Conservation (phyloP, 768 basidiomycete species). For the Mycena haematopus region DNA sequence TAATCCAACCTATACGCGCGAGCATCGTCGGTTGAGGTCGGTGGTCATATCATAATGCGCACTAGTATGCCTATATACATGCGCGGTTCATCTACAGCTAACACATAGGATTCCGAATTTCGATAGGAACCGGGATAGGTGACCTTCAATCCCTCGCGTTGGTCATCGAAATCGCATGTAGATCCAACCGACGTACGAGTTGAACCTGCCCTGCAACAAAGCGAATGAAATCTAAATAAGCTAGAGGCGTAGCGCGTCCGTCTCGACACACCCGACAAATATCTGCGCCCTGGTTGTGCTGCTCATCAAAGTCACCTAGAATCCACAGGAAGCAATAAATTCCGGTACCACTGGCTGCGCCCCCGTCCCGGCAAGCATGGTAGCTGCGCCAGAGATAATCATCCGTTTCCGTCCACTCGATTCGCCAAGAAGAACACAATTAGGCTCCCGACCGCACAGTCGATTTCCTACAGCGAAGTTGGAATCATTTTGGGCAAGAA, state of each 20-base stretch:
- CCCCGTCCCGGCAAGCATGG: slow-evolving; percentile 47
- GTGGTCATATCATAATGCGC: too few relatives aligned
- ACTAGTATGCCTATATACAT: slow-evolving; percentile 13
- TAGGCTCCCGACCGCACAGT: slow-evolving; percentile 45
- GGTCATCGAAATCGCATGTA: background rate
- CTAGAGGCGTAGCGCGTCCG: slow-evolving; percentile 31
- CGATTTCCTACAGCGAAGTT: slow-evolving; percentile 42
- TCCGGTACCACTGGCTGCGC: too few relatives aligned
- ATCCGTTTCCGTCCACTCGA: slow-evolving; percentile 44
- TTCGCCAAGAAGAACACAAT: slow-evolving; percentile 48
- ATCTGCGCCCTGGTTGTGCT: slow-evolving; percentile 47
- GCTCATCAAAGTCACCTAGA: slow-evolving; percentile 45
- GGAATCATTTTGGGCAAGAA: background rate
- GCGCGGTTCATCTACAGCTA: background rate
- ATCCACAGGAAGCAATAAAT: too few relatives aligned
- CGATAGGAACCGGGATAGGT: slow-evolving; percentile 48
- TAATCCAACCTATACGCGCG: slow-evolving; percentile 46
- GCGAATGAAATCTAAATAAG: background rate
- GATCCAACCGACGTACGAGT: slow-evolving; percentile 32
- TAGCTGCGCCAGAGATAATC: slow-evolving; percentile 45
- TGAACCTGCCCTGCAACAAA: slow-evolving; percentile 40
- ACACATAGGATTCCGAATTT: slow-evolving; percentile 19
- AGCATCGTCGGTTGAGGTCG: background rate
- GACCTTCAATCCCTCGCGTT: slow-evolving; percentile 26
- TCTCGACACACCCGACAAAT: slow-evolving; percentile 45